phyloP scores from a whole-genome alignment of 441 rosid species.

The Erodium moschatum region DNA sequence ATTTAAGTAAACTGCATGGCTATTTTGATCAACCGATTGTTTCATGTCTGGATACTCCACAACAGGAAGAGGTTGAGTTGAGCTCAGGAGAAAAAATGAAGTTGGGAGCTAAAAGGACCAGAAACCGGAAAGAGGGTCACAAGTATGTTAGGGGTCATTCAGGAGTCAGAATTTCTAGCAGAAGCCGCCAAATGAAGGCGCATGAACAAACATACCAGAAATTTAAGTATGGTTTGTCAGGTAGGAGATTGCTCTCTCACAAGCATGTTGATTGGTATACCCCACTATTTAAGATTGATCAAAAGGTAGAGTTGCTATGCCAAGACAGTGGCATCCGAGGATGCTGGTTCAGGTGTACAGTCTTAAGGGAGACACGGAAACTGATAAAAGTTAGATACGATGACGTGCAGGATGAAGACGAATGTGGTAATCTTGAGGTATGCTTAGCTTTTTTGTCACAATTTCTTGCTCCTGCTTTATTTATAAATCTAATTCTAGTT shows the following conservation, averaged over 20 bases:
- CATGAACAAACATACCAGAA: constrained; percentile 38
- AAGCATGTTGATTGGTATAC: constrained; percentile 37
- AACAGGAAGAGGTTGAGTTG: constrained; percentile 48
- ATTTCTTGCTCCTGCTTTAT: constrained; percentile 5
- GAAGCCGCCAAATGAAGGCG: constrained; percentile 21
- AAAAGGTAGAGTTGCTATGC: constrained; percentile 71
- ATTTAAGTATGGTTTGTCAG: constrained; percentile 38
- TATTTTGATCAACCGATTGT: constrained; percentile 72
- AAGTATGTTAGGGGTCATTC: constrained; percentile 32
- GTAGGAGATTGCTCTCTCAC: constrained; percentile 42
- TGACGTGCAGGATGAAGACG: constrained; percentile 79
- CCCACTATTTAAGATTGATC: constrained; percentile 42
- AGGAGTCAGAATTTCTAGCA: constrained; percentile 26
- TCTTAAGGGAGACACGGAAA: constrained; percentile 53
- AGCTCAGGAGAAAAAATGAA: constrained; percentile 41
- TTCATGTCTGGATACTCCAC: constrained; percentile 45
- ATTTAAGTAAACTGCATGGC: constrained; percentile 76
- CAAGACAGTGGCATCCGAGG: constrained; percentile 98
- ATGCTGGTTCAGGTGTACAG: constrained; percentile 92
- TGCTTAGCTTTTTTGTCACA: constrained; percentile 9
- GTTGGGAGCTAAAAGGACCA: constrained; percentile 54
- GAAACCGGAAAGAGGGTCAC: constrained; percentile 34
- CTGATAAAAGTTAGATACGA: constrained; percentile 70
- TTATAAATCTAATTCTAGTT: not conserved
- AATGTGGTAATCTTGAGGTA: constrained; percentile 82